phyloP scores from a whole-genome alignment of 2,329 filamentous ascomycete species.

The Pyrenophora tritici-repentis region DNA sequence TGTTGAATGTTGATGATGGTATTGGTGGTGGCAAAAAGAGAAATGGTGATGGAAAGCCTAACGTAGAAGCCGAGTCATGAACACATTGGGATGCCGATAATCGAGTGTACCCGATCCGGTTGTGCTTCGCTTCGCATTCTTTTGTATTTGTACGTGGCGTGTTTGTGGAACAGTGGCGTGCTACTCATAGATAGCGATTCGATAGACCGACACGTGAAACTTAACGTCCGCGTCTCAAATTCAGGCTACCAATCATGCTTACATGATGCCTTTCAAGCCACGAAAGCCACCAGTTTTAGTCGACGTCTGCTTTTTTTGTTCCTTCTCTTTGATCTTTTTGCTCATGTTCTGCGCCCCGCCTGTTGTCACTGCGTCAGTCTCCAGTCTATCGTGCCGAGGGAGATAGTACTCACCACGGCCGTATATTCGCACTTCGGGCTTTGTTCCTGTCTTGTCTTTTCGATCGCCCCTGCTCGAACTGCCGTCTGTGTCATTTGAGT shows the following conservation, averaged over 20 bases:
- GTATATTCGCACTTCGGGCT: constrained; percentile 58
- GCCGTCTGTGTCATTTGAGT: constrained; percentile 45
- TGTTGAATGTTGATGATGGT: too few species aligned
- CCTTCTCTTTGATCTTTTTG: constrained; percentile 58
- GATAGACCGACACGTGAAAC: not conserved
- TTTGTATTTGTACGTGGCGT: too few species aligned
- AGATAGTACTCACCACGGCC: constrained; percentile 56
- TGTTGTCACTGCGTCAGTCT: constrained; percentile 40
- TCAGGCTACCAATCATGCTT: not conserved
- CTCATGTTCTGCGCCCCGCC: constrained; percentile 60
- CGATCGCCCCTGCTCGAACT: constrained; percentile 40
- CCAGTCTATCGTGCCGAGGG: constrained; percentile 22
- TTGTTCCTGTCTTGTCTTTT: constrained; percentile 54
- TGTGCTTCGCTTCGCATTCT: too few species aligned
- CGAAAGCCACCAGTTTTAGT: constrained; percentile 47
- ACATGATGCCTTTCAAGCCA: constrained; percentile 49
- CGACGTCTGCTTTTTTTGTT: constrained; percentile 51
- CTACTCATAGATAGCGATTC: not conserved
- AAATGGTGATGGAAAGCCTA: too few species aligned
- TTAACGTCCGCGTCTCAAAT: constrained; percentile 1
- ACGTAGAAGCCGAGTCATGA: too few species aligned
- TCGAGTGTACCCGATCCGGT: too few species aligned
- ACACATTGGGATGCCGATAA: too few species aligned
- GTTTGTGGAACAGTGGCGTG: not conserved
- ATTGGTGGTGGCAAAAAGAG: too few species aligned